These are phyloP conservation scores for Leucoagaricus sp. DNA, from an alignment of 1,284 basidiomycete genomes.

Conservation along the genomic window DNA sequence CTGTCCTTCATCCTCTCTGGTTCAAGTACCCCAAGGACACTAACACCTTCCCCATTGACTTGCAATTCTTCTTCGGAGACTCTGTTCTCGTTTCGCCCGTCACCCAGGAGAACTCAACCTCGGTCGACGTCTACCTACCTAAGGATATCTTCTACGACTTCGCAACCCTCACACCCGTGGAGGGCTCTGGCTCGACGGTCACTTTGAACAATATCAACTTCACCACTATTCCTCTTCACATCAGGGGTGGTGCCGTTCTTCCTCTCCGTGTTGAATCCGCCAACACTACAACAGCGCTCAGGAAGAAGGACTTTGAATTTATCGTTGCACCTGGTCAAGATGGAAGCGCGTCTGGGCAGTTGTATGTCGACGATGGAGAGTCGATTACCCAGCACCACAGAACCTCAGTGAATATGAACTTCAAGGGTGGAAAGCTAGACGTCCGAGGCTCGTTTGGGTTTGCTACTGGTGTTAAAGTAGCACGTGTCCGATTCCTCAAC, in stretches of 20 bases:
- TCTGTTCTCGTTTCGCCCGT: constrained; percentile 71
- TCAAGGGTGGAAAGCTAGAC: constrained; percentile 39
- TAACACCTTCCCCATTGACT: constrained; percentile 58
- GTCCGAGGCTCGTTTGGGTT: constrained; percentile 56
- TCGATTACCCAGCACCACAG: constrained; percentile 45
- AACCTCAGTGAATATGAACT: constrained; percentile 50
- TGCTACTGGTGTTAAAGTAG: constrained; percentile 42
- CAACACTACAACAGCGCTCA: constrained; percentile 36
- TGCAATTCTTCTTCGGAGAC: constrained; percentile 70
- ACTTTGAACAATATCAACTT: constrained; percentile 52
- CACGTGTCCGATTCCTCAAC: constrained; percentile 47
- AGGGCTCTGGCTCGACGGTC: constrained; percentile 47
- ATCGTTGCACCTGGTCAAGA: constrained; percentile 54
- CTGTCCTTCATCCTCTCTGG: constrained; percentile 62
- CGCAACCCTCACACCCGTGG: constrained; percentile 46
- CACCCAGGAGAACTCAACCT: constrained; percentile 59
- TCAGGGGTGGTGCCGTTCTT: constrained; percentile 58
- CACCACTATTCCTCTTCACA: constrained; percentile 62
- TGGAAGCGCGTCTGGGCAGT: constrained; percentile 49
- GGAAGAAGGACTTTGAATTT: constrained; percentile 61
- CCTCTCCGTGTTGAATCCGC: constrained; percentile 39
- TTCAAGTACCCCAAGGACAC: constrained; percentile 66
- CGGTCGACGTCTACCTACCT: constrained; percentile 63
- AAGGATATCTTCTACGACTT: constrained; percentile 69
- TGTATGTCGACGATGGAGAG: constrained; percentile 68